Evolutionary conservation across 371 early-diverging fungal species (phyloP).

Genomic region (Circinella minor): DNA sequence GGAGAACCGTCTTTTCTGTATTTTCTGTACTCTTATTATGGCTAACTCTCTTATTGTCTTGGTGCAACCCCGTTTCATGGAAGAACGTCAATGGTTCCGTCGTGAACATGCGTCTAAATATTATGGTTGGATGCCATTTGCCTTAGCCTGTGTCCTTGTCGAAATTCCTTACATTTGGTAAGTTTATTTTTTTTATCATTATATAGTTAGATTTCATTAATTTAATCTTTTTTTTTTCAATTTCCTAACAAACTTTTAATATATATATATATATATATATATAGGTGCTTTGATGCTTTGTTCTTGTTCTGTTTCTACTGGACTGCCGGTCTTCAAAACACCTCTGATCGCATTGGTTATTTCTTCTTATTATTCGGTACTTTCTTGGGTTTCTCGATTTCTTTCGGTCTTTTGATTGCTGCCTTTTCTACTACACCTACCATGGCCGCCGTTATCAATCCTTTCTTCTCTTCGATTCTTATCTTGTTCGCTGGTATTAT

Average conservation of each 20-base stretch:
- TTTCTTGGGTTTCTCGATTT: slow-evolving; percentile 69
- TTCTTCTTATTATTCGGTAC: slow-evolving; percentile 66
- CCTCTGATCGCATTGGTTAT: slow-evolving; percentile 59
- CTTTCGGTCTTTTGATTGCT: slow-evolving; percentile 66
- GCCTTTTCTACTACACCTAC: slow-evolving; percentile 59
- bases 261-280: neutral
- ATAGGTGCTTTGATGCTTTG: slow-evolving; percentile 48
- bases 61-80: slow-evolving; percentile 76
- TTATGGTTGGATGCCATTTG: slow-evolving; percentile 75
- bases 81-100: slow-evolving; percentile 72
- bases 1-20: slow-evolving; percentile 68
- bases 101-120: slow-evolving; percentile 75
- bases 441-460: slow-evolving; percentile 75
- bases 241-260: neutral
- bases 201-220: neutral
- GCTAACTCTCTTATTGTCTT: slow-evolving; percentile 71
- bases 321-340: slow-evolving; percentile 66
- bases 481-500: slow-evolving; percentile 78
- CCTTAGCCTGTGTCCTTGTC: slow-evolving; percentile 54
- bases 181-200: neutral
- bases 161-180: slow-evolving; percentile 66
- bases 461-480: slow-evolving; percentile 74
- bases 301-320: slow-evolving; percentile 75
- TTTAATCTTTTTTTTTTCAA: slow-evolving; percentile 2
- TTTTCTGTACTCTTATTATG: slow-evolving; percentile 73